Conservation (phyloP, 805 yeast genomes). For the Torulaspora maleeae region DNA sequence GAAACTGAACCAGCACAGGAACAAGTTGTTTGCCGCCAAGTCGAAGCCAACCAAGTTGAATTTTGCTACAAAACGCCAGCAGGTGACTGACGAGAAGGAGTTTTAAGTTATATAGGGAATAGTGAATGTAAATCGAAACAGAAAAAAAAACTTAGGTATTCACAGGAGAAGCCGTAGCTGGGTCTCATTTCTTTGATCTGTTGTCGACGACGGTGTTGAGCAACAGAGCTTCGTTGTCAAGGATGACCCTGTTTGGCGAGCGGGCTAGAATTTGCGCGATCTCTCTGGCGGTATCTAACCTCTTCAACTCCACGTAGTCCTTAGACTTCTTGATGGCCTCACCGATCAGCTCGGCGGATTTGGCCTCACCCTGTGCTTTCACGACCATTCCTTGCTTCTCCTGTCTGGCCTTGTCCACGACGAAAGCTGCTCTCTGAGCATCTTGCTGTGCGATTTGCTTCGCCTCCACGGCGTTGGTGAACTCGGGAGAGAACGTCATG, state of each 20-base stretch:
- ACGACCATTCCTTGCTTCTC: slow-evolving; percentile 97
- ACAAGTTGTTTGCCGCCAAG: slow-evolving; percentile 22
- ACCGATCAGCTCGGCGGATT: slow-evolving; percentile 96
- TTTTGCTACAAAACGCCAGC: slow-evolving; percentile 11
- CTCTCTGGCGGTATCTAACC: slow-evolving; percentile 95
- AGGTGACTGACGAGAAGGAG: slow-evolving; percentile 7
- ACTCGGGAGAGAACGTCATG: slow-evolving; percentile 97
- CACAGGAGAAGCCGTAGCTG: slow-evolving; percentile 1
- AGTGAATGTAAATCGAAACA: slow-evolving; percentile 4
- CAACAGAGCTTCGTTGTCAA: slow-evolving; percentile 88
- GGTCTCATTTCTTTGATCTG: slow-evolving; percentile 40
- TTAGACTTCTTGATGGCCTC: slow-evolving; percentile 95
- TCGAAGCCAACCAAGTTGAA: slow-evolving; percentile 21
- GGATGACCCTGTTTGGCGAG: slow-evolving; percentile 86
- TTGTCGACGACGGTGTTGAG: slow-evolving; percentile 82
- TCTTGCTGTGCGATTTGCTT: slow-evolving; percentile 99
- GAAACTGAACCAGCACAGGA: slow-evolving; percentile 48
- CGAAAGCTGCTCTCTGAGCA: slow-evolving; percentile 96
- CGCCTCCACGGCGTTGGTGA: slow-evolving; percentile 95
- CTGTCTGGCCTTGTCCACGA: slow-evolving; percentile 95
- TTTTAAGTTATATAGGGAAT: slow-evolving; percentile 5
- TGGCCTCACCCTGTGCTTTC: slow-evolving; percentile 97
- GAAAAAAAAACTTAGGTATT: slow-evolving; percentile 1
- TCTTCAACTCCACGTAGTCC: slow-evolving; percentile 94
- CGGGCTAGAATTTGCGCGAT: slow-evolving; percentile 79